Conservation (phyloP, 139 green algal species). For the Chlorella sp. region DNA sequence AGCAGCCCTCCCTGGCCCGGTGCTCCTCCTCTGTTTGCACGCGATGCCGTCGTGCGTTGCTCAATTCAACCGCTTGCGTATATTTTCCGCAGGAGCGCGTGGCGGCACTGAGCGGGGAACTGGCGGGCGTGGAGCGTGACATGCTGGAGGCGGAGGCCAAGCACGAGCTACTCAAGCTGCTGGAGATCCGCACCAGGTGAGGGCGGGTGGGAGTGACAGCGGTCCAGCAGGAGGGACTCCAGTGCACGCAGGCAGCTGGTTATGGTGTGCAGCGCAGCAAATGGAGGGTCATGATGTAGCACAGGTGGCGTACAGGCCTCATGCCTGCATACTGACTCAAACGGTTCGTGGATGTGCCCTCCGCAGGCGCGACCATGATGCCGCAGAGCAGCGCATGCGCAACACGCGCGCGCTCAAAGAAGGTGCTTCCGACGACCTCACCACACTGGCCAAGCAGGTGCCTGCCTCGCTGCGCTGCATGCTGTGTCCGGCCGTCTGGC, state of each 20-base stretch:
- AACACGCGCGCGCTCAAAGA: constrained; percentile 69
- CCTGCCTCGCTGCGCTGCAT: too few relatives aligned
- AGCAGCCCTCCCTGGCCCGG: too few relatives aligned
- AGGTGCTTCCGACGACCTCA: constrained; percentile 68
- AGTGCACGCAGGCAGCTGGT: background rate
- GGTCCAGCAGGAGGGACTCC: background rate
- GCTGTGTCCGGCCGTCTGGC: too few relatives aligned
- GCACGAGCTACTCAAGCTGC: constrained; percentile 85
- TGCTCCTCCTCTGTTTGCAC: too few relatives aligned
- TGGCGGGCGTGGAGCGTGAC: constrained; percentile 76
- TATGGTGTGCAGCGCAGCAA: too few relatives aligned
- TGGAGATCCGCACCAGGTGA: constrained; percentile 77
- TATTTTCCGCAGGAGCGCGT: background rate
- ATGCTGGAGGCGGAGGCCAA: constrained; percentile 84
- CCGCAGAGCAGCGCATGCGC: constrained; percentile 72
- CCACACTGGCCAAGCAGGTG: constrained; percentile 61
- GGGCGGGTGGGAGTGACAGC: background rate
- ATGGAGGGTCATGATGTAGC: too few relatives aligned
- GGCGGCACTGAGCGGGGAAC: constrained; percentile 60
- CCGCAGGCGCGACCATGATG: constrained; percentile 75
- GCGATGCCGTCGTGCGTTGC: too few relatives aligned
- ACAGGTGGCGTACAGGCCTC: too few relatives aligned
- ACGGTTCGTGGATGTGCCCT: too few relatives aligned
- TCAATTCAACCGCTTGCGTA: too few relatives aligned
- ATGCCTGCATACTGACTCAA: too few relatives aligned